Conservation (phyloP, 371 early-diverging fungal genomes). For the Vavraia culicis region DNA sequence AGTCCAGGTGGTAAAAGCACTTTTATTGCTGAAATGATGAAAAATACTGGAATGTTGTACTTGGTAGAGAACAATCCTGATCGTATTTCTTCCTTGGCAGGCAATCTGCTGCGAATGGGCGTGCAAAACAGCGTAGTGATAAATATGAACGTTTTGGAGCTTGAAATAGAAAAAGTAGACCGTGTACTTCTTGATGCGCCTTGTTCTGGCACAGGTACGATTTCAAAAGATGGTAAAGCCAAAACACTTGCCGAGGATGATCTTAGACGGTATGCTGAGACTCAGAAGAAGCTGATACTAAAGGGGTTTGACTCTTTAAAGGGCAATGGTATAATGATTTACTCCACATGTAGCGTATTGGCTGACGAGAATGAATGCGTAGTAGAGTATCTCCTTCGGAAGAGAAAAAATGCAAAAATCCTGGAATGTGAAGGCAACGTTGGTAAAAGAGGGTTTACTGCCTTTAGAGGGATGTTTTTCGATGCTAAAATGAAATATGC, state of each 20-base stretch:
- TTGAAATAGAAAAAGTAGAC: conserved; percentile 75
- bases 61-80: conserved; percentile 87
- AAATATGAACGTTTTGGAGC: conserved; percentile 77
- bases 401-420: conserved; percentile 71
- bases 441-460: conserved; percentile 39
- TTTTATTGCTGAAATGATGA: conserved; percentile 61
- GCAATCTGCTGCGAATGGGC: conserved; percentile 79
- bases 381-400: conserved; percentile 72
- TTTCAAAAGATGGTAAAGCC: conserved; percentile 80
- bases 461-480: conserved; percentile 47
- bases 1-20: conserved; percentile 91
- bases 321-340: conserved; percentile 74
- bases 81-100: conserved; percentile 62
- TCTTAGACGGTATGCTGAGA: conserved; percentile 60
- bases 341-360: conserved; percentile 91
- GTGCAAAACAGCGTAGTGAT: conserved; percentile 77
- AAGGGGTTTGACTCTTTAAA: conserved; percentile 88
- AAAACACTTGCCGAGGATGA: conserved; percentile 67
- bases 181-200: conserved; percentile 92
- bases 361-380: conserved; percentile 96
- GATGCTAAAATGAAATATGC: conserved; percentile 60
- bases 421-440: conserved; percentile 52
- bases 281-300: conserved; percentile 80
- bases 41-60: conserved; percentile 86
- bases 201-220: conserved; percentile 93